Evolutionary conservation across 352 stramenopile species (phyloP).

Genomic region (Nothophytophthora sp.): DNA sequence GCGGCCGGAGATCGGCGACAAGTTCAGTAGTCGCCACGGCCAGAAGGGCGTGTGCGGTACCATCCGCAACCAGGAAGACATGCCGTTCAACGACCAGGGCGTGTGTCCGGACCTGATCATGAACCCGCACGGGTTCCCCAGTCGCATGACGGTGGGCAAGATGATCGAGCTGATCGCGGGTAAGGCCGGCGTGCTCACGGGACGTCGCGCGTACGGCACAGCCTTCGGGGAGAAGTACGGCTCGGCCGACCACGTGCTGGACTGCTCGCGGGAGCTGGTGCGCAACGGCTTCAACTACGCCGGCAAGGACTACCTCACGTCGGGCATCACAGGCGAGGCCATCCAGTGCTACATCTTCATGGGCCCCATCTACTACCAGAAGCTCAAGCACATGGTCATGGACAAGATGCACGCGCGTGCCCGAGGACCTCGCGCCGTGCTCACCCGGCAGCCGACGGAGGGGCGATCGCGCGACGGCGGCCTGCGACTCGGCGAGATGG

Average conservation of each 20-base stretch:
- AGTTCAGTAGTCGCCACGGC: constrained; percentile 99
- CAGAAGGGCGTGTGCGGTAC: constrained; percentile 99
- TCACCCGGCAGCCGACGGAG: constrained; percentile 99
- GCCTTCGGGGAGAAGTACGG: constrained; percentile 99
- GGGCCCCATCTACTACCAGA: constrained; percentile 99
- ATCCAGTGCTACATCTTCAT: constrained; percentile 99
- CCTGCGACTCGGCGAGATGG: constrained; percentile 99
- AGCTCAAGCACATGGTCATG: constrained; percentile 99
- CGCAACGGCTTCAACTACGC: constrained; percentile 98
- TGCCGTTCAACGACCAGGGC: constrained; percentile 99
- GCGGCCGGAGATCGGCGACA: constrained; percentile 99
- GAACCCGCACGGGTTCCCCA: constrained; percentile 99
- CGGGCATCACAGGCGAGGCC: constrained; percentile 95
- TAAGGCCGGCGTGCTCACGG: constrained; percentile 97
- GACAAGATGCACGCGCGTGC: constrained; percentile 99
- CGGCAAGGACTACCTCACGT: constrained; percentile 98
- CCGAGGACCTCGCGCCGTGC: constrained; percentile 92
- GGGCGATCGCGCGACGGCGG: constrained; percentile 97
- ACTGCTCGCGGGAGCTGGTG: constrained; percentile 94
- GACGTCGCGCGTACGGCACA: constrained; percentile 97
- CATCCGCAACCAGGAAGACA: constrained; percentile 96
- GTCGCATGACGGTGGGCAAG: constrained; percentile 99
- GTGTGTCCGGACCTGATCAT: constrained; percentile 99
- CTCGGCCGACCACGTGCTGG: constrained; percentile 92
- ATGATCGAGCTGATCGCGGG: constrained; percentile 99